Percentiles rank a stretch among this genome's conserved stretches.
These are phyloP conservation scores for Stylosanthes scabra DNA, from an alignment of 331 rosid genomes.

Conservation along the genomic window DNA sequence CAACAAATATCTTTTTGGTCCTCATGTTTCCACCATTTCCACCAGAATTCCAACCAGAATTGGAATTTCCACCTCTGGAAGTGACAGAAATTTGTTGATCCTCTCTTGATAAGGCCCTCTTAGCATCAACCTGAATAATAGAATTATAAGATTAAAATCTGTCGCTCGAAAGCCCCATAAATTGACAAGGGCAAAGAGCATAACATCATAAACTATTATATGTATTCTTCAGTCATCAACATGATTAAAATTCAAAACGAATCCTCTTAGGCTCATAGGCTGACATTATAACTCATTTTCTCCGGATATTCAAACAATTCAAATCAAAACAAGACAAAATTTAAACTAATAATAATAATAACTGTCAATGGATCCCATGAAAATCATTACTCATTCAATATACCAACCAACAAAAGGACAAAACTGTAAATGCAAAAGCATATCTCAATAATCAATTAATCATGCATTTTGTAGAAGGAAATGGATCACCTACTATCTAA, in stretches of 20 bases:
- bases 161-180: too few relatives aligned
- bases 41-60: slow-evolving; percentile 65
- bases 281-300: neutral
- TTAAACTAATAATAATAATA: neutral
- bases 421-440: too few relatives aligned
- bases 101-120: slow-evolving; percentile 95
- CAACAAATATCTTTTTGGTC: slow-evolving; percentile 96
- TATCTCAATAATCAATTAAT: too few relatives aligned
- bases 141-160: slow-evolving; percentile 9
- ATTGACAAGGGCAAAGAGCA: too few relatives aligned
- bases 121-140: slow-evolving; percentile 87
- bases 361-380: slow-evolving; percentile 19
- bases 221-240: too few relatives aligned
- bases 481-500: neutral
- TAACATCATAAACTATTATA: too few relatives aligned
- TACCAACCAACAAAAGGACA: too few relatives aligned
- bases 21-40: slow-evolving; percentile 84
- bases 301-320: neutral
- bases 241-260: slow-evolving; percentile 10
- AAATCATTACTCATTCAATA: neutral
- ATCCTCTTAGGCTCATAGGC: neutral
- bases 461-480: too few relatives aligned
- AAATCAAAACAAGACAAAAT: neutral
- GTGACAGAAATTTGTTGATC: slow-evolving; percentile 84
- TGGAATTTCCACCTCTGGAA: slow-evolving; percentile 69